A percentile compares a stretch with the other conserved stretches of the same genome.
phyloP scores from a whole-genome alignment of 306 rosid genomes.

The Prunus mume region DNA sequence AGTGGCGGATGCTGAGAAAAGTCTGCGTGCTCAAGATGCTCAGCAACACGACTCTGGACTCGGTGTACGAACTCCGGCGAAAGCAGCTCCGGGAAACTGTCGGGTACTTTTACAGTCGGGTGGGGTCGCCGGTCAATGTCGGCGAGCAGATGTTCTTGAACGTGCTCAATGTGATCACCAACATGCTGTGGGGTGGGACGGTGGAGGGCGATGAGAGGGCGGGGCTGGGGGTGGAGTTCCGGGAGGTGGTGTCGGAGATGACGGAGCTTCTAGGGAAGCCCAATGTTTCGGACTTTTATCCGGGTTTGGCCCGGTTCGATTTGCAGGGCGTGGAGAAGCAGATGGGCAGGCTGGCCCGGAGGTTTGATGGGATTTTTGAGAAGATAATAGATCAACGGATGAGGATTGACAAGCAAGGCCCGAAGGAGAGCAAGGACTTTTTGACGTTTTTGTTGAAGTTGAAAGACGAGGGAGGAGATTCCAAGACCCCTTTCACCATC shows the following conservation, averaged over 20 bases:
- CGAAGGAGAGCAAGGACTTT: conserved; percentile 36
- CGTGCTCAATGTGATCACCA: conserved; percentile 59
- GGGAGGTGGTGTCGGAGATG: conserved; percentile 41
- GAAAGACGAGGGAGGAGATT: conserved; percentile 47
- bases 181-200: conserved; percentile 73
- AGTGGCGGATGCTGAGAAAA: conserved; percentile 87
- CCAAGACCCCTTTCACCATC: conserved; percentile 47
- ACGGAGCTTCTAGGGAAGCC: conserved; percentile 51
- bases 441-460: conserved; percentile 49
- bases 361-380: conserved; percentile 60
- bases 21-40: conserved; percentile 67
- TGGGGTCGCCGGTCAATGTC: conserved; percentile 43
- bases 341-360: conserved; percentile 25
- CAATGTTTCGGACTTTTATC: conserved; percentile 69
- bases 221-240: conserved; percentile 50
- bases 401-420: conserved; percentile 1
- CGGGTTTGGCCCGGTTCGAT: conserved; percentile 68
- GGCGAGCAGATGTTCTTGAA: conserved; percentile 63
- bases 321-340: conserved; percentile 60
- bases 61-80: conserved; percentile 59
- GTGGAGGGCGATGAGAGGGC: conserved; percentile 57
- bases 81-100: conserved; percentile 48
- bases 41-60: conserved; percentile 48
- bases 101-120: conserved; percentile 17
- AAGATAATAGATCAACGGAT: conserved; percentile 39